Evolutionary conservation across 2,329 filamentous ascomycete species (phyloP).

Genomic region (Fusarium nelsonii): DNA sequence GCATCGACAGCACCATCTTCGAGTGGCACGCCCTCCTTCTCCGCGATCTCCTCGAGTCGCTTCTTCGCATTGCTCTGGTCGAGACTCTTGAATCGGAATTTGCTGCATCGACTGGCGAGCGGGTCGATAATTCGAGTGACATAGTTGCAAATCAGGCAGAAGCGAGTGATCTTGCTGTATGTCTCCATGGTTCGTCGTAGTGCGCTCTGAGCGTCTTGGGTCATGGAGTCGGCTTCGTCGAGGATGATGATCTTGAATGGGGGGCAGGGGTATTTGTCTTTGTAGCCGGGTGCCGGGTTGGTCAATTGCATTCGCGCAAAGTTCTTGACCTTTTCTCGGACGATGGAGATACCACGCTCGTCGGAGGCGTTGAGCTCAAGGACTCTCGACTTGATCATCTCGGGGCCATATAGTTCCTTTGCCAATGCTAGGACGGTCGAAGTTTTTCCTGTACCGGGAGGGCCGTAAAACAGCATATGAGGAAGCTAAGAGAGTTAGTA

Average conservation of each 20-base stretch:
- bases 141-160: conserved; percentile 98
- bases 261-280: conserved; percentile 85
- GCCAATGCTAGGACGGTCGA: conserved; percentile 96
- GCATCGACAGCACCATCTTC: conserved; percentile 85
- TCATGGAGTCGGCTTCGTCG: conserved; percentile 99
- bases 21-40: conserved; percentile 79
- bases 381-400: conserved; percentile 92
- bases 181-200: conserved; percentile 97
- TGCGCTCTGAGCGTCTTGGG: conserved; percentile 95
- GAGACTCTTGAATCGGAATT: conserved; percentile 97
- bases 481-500: conserved; percentile 69
- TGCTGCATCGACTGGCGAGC: conserved; percentile 90
- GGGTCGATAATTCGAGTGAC: conserved; percentile 98
- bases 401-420: conserved; percentile 96
- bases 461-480: conserved; percentile 99
- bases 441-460: conserved; percentile 97
- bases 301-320: conserved; percentile 96
- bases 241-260: conserved; percentile 99
- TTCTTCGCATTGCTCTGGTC: conserved; percentile 86
- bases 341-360: conserved; percentile 96
- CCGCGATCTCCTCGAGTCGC: conserved; percentile 85
- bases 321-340: conserved; percentile 97
- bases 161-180: conserved; percentile 94
- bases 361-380: conserved; percentile 99
- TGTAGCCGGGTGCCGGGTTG: conserved; percentile 78